These are phyloP conservation scores for Bipolaris cookei DNA, from an alignment of 2,329 filamentous ascomycete species.

Conservation along the genomic window DNA sequence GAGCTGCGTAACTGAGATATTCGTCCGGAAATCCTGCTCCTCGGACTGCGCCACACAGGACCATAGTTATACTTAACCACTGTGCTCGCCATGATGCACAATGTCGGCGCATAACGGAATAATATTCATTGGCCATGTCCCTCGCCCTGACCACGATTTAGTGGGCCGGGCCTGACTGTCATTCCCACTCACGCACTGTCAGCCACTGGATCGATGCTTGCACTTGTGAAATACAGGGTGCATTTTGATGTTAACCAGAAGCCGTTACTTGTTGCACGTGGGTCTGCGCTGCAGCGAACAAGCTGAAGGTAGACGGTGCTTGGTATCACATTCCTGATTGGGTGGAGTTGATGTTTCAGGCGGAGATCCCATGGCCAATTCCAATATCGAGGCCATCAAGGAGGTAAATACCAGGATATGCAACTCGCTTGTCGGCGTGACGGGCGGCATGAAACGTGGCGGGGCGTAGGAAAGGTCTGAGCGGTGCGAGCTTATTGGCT, in stretches of 20 bases:
- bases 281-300: conserved; percentile 1
- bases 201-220: conserved; percentile 11
- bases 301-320: conserved; percentile 3
- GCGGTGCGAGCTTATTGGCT: background rate
- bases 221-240: background rate
- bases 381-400: background rate
- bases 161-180: conserved; percentile 9
- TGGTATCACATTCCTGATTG: conserved; percentile 22
- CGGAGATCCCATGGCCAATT: conserved; percentile 14
- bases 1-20: conserved; percentile 3
- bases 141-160: conserved; percentile 6
- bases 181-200: conserved; percentile 15
- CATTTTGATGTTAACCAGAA: background rate
- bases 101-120: conserved; percentile 10
- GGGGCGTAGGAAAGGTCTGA: conserved; percentile 1
- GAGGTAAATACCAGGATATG: conserved; percentile 2
- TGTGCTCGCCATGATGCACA: conserved; percentile 6
- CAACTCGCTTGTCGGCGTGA: background rate
- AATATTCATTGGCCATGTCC: conserved; percentile 4
- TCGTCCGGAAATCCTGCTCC: background rate
- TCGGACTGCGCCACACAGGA: background rate
- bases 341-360: conserved; percentile 12
- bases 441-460: conserved; percentile 5
- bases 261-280: background rate
- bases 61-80: conserved; percentile 14